phyloP scores from a whole-genome alignment of 2,329 filamentous ascomycete genomes.

The Penicillium sp. region DNA sequence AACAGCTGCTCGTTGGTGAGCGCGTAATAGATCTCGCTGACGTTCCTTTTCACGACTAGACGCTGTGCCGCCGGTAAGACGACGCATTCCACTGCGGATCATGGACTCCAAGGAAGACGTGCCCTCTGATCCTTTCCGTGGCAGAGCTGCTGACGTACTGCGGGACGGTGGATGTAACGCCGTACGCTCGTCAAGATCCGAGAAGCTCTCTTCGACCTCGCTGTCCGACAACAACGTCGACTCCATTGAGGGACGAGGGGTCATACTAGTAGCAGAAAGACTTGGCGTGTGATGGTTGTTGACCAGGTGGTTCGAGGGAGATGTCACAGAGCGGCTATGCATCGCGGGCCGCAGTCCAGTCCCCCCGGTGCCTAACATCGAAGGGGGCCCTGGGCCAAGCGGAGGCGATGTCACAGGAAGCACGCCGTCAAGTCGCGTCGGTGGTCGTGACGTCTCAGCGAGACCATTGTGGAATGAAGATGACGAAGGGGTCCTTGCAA shows the following conservation, averaged over 20 bases:
- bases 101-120: slow-evolving; percentile 44
- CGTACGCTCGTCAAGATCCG: slow-evolving; percentile 73
- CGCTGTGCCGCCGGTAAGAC: slow-evolving; percentile 42
- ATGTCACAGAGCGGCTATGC: slow-evolving; percentile 80
- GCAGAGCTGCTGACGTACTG: slow-evolving; percentile 20
- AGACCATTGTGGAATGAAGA: slow-evolving; percentile 85
- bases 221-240: slow-evolving; percentile 70
- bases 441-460: slow-evolving; percentile 63
- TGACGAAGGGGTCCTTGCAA: slow-evolving; percentile 65
- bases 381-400: slow-evolving; percentile 43
- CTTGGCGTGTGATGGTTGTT: slow-evolving; percentile 12
- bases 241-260: slow-evolving; percentile 33
- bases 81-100: slow-evolving; percentile 45
- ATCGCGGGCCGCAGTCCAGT: slow-evolving; percentile 58
- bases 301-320: slow-evolving; percentile 58
- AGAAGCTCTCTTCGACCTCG: slow-evolving; percentile 72
- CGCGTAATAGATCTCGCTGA: slow-evolving; percentile 40
- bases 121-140: slow-evolving; percentile 35
- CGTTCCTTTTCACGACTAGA: slow-evolving; percentile 41
- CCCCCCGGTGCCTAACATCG: slow-evolving; percentile 25
- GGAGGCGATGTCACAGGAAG: slow-evolving; percentile 34
- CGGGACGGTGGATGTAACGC: slow-evolving; percentile 21
- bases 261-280: slow-evolving; percentile 6
- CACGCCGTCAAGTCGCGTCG: slow-evolving; percentile 47
- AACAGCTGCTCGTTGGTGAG: slow-evolving; percentile 39